Base-by-base conservation (phyloP, 306 rosid genomes). In the Lupinus albus region DNA sequence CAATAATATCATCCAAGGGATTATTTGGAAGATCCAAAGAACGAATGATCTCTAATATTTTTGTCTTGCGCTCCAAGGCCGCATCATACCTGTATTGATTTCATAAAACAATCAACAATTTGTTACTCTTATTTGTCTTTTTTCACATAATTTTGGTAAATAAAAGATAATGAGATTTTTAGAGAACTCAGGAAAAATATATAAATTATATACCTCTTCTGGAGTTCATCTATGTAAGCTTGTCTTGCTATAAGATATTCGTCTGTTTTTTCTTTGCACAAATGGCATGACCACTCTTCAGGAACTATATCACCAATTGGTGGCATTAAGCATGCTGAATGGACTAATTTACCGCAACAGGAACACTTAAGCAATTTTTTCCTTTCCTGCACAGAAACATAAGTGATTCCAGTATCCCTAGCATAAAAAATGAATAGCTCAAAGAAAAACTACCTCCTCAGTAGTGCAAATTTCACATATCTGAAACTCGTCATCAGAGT, bases 401-500 rank as follows among this genome's bases (percentile, higher is more conserved):
- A 63, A 28, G 68, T 64, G 76, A 60, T 61, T 67, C 57, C 67
- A 67, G 20, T 30, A 50, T 72, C 54, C 50, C 71, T 60, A 74
- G 68, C 50, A 75, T 71, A 71, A 50, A 74, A 25, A 25, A 25
- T 46, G 13, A 72, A 64, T 15, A 42, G 33, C 20, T 4, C 16
- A 7, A 54, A 59, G 36, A 65, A 57, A 54, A 54, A 52, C 41
- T 58, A 90, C 99, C 94, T 87, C 88, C 84, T 90, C 97, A 62
- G 84, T 58, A 58, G 81, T 85, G 88, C 99, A 93, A 61, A 88
- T 88, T 72, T 93, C 96, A 56, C 99, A 93, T 35, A 93, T 93
- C 76, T 90, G 99, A 81, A 86, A 90, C 85, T 93, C 99, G 30
- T 93, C 99, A 78, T 93, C 99, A 44, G 98, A 89, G 76, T 88